Evolutionary conservation across 345 rosid species (phyloP), one percentile per base, ranked within the genome.

Genomic region (Cochlearia excelsa): DNA sequence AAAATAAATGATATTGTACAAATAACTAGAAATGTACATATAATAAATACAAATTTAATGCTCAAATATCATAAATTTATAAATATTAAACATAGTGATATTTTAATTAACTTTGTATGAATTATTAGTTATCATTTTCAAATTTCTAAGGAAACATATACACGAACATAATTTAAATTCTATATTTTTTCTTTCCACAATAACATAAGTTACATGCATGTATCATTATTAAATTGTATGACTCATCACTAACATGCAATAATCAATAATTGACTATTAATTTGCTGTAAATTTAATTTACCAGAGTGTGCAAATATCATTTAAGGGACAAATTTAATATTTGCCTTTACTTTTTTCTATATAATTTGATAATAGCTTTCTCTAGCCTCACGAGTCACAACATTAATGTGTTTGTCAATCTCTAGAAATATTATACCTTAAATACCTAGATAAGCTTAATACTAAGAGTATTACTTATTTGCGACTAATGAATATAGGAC

Each of bases 381-480:
- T 16, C 11, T 29, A 45, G 35, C 45, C 51, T 51, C 9, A 35
- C 9, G n/a, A 16, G 23, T 16, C 23, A 16, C 23, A 16, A 37
- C 26, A 51, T 59, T 37, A 59, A 51, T 67, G 54, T 28, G 5
- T 29, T 44, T 51, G 16, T 45, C 47, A 51, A 59, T 10, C 42
- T 7, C 31, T 23, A 6, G 11, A 67, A 34, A 67, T 67, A 51
- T 9, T 51, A 37, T 67, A 35, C 66, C 60, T 16, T 33, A 26
- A 37, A 34, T 16, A 16, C 23, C 23, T 16, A 16, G 23, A 16
- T 16, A 38, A 44, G 27, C 59, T 8, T 51, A 16, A 16, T 16
- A 33, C 35, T 27, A 35, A 67, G 23, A 16, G 23, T 16, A 16
- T 16, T 16, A 58, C n/a, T 28, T 27, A 27, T 66, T 34, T 43